phyloP scores from a whole-genome alignment of 1,284 basidiomycete species.

The Cutaneotrichosporon sp. region DNA sequence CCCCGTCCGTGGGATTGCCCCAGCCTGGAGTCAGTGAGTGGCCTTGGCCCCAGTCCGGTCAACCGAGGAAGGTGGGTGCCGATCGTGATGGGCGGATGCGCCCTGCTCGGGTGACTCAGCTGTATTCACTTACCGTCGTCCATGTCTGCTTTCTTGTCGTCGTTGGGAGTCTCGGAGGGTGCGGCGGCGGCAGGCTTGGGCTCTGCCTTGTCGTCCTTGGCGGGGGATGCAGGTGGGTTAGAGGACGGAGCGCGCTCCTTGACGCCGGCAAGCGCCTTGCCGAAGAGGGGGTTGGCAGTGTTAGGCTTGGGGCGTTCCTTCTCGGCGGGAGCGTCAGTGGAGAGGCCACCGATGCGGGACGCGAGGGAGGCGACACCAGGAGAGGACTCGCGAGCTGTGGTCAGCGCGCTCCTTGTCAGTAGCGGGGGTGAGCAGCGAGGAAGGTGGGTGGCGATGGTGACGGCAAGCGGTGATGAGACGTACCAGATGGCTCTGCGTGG shows the following conservation, averaged over 20 bases:
- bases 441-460: not conserved
- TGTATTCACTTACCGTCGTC: constrained; percentile 13
- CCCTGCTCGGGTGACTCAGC: not conserved
- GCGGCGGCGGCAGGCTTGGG: not conserved
- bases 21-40: constrained; percentile 12
- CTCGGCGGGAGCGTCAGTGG: constrained; percentile 27
- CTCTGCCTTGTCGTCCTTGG: not conserved
- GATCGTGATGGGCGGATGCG: not conserved
- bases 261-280: constrained; percentile 44
- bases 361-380: constrained; percentile 38
- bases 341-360: constrained; percentile 43
- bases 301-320: constrained; percentile 33
- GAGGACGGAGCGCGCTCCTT: constrained; percentile 18
- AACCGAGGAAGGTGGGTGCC: not conserved
- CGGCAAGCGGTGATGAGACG: not conserved
- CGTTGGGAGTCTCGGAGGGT: not conserved
- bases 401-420: not conserved
- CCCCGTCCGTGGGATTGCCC: constrained; percentile 7
- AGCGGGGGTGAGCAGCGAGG: not conserved
- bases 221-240: not conserved
- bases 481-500: not conserved
- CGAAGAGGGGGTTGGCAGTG: constrained; percentile 38
- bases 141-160: constrained; percentile 16
- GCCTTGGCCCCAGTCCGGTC: too few species aligned
- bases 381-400: constrained; percentile 26